Evolutionary conservation across 495 filamentous ascomycete species (phyloP), one percentile per base, ranked within the genome.

Genomic region (Hapsidospora chrysogenum): DNA sequence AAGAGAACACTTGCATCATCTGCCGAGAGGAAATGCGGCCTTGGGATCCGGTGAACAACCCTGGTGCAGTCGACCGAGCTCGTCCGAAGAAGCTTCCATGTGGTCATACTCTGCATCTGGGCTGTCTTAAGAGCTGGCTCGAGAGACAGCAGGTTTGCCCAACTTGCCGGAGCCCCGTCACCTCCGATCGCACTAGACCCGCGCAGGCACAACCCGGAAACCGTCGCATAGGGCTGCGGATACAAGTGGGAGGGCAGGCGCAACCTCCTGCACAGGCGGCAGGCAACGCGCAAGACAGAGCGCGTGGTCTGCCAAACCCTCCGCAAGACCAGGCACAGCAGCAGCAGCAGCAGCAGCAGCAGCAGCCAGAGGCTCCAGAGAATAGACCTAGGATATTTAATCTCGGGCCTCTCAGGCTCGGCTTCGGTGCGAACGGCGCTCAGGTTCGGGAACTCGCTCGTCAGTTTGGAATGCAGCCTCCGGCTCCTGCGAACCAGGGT

Each of bases 131-230:
- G 48, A 92, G 87, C 52, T 97, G 89, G 89, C 61, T 97, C n/a
- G 89, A 96, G 58, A 75, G 89, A 36, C 89, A 97, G 52, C 92
- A 96, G 52, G 85, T 89, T 16, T 97, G 89, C 53, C 89, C 89
- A 9, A 96, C 87, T 3, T 97, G 89, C 51, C 74, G 89, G 38
- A 68, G 82, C 20, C 71, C 89, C 15, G 92, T 80, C 29, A 48
- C 55, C 17, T 51, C 57, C 7, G 46, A 44, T n/a, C 27, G 28
- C 11, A 8, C 17, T 21, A 16, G 20, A 14, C n/a, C 36, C 18
- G 25, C 17, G 9, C 16, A 21, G 10, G 22, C 9, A 4, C 17
- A 29, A 11, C 36, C 25, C 16, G 29, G 23, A 4, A 16, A 21
- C 15, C 36, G 36, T 29, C n/a, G 13, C 3, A 21, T 21, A 7